phyloP scores from a whole-genome alignment of 1,139 yeast species.

The Saccharomyces hybrid region DNA sequence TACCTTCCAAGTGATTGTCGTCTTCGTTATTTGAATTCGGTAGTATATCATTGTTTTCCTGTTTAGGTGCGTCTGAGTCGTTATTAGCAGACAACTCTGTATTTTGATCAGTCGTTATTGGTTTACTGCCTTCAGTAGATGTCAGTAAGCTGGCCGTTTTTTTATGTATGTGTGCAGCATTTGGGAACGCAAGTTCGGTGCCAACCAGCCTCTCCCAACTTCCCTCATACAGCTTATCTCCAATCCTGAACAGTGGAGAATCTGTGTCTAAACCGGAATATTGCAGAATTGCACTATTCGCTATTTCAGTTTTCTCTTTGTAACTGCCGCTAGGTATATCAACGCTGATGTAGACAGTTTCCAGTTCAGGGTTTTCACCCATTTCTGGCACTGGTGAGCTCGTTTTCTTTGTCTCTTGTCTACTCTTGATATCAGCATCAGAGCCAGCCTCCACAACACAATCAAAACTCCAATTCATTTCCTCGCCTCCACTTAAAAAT shows the following conservation, averaged over 20 bases:
- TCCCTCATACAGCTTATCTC: conserved; percentile 58
- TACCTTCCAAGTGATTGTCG: neutral
- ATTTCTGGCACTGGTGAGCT: neutral
- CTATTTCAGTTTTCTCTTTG: conserved; percentile 23
- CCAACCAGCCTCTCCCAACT: conserved; percentile 77
- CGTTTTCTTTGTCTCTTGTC: conserved; percentile 19
- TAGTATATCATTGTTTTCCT: neutral
- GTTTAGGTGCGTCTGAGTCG: neutral
- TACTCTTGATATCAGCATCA: conserved; percentile 53
- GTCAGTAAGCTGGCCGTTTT: conserved; percentile 3
- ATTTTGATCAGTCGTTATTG: neutral
- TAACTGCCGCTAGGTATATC: conserved; percentile 36
- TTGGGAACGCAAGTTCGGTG: conserved; percentile 53
- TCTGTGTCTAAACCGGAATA: conserved; percentile 46
- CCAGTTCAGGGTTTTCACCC: conserved; percentile 12
- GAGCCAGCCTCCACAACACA: conserved; percentile 63
- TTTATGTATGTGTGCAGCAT: conserved; percentile 21
- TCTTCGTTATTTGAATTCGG: neutral
- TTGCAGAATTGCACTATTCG: conserved; percentile 39
- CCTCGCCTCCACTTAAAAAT: conserved; percentile 67
- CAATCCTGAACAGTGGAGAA: conserved; percentile 47
- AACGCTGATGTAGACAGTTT: conserved; percentile 38
- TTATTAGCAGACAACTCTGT: neutral
- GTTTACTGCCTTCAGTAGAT: neutral
- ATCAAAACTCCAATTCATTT: conserved; percentile 75